Conservation (phyloP, 177 flowering plant genomes). For the Tripterygium wilfordii region DNA sequence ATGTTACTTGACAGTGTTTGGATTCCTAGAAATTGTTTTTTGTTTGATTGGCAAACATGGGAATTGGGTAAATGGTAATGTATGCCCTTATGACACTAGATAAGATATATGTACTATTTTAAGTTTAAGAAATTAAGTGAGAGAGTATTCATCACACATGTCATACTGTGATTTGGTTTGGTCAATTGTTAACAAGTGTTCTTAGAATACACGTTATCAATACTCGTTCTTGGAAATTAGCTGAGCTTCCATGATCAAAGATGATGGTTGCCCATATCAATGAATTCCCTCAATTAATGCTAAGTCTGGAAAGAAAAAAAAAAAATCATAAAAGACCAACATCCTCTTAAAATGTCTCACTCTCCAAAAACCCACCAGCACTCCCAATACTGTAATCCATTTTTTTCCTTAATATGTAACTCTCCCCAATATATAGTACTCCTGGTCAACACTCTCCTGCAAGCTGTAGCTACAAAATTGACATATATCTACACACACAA, state of each 20-base stretch:
- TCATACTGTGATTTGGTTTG: too few relatives aligned
- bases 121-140: too few relatives aligned
- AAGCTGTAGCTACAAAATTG: neutral
- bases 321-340: conserved; percentile 84
- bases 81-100: too few relatives aligned
- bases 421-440: conserved; percentile 29
- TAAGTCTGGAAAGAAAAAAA: conserved; percentile 49
- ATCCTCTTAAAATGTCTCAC: conserved; percentile 57
- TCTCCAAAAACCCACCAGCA: conserved; percentile 90
- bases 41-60: too few relatives aligned
- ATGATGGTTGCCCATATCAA: conserved; percentile 10
- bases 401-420: conserved; percentile 7
- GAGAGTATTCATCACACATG: neutral
- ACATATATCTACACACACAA: too few relatives aligned
- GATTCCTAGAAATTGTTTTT: too few relatives aligned
- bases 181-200: neutral
- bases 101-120: too few relatives aligned
- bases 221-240: too few relatives aligned
- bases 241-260: too few relatives aligned
- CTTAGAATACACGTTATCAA: neutral
- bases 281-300: conserved; percentile 12
- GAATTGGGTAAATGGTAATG: too few relatives aligned
- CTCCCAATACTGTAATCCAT: conserved; percentile 14
- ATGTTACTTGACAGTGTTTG: too few relatives aligned
- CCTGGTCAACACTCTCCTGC: conserved; percentile 50